Conservation (phyloP, 495 filamentous ascomycete species). For the Aspergillus haitiensis region DNA sequence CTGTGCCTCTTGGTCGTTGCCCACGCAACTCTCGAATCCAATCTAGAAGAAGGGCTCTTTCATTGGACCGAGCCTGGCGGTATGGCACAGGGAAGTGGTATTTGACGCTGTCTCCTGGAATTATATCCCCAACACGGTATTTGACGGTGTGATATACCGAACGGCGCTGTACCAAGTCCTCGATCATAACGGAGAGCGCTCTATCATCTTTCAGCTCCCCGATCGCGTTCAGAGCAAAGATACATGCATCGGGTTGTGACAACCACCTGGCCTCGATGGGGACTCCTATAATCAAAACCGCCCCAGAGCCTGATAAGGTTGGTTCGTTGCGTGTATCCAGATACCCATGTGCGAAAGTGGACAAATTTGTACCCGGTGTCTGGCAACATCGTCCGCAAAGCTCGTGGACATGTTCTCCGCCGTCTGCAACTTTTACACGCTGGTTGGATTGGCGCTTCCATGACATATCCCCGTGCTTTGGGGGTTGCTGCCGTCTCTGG, state of each 20-base stretch:
- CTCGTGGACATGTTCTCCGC: background rate
- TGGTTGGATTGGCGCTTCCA: background rate
- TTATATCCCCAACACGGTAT: background rate
- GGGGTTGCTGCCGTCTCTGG: background rate
- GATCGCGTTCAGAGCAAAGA: background rate
- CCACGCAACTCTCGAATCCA: background rate
- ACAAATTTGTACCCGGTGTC: background rate
- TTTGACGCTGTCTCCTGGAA: background rate
- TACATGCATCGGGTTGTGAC: background rate
- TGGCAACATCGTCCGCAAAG: background rate
- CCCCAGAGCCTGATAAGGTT: background rate
- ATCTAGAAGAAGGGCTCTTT: background rate
- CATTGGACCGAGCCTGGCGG: background rate
- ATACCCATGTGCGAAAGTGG: background rate
- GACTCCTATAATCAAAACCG: background rate
- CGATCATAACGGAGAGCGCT: background rate
- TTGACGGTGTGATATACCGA: background rate
- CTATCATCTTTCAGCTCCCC: background rate
- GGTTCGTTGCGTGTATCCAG: background rate
- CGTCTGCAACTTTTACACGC: background rate
- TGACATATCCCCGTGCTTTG: background rate
- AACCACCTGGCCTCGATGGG: background rate
- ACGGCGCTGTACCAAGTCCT: background rate
- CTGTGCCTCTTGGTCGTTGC: background rate
- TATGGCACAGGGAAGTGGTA: background rate